Base-by-base conservation (phyloP, 768 basidiomycete species). In the Psilocybe cyanescens region DNA sequence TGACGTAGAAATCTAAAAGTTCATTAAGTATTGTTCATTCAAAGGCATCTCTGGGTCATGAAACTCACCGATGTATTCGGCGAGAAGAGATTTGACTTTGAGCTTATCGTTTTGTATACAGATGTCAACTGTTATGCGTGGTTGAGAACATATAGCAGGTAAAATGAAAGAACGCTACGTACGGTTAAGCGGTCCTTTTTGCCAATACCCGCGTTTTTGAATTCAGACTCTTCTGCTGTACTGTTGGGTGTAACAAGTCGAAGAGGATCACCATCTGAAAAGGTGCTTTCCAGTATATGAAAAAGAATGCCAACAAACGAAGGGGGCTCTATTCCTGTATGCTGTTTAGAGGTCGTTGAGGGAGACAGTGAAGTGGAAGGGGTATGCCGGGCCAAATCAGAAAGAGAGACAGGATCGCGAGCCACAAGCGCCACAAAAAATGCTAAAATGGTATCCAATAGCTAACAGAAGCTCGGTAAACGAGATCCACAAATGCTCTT, bases 381-480 rank as follows among this genome's bases (percentile, higher is more conserved):
- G n/a, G 59, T 17, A 57, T 74, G 74, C 54, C 74, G 71, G 4
- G 82, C 83, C 19, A 93, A 73, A 30, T 91, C 89, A 3, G 74
- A 61, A 8, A 92, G 73, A 14, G 85, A 84, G 16, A 72, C 70
- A 0, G 81, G 67, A 59, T 92, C 88, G 54, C 85, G 83, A 3
- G 91, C 80, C 4, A 88, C 81, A 4, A 94, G 76, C 0, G 86
- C 81, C 9, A 81, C 77, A 62, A 91, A 91, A 63, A 89, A 83
- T 0, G 81, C 74, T 4, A 92, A 72, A 35, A 87, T 80, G 17
- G 82, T 78, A 65, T 93, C 89, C 33, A 94, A 72, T 24, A 92
- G 78, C 89, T 91, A 60, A 51, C 3, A 33, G 11, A 49, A 55
- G 28, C 24, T 24, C 24, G 24, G 24, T 24, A 24, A 24, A 24